Conservation (phyloP, 345 rosid genomes). For the Populus pruinosa region DNA sequence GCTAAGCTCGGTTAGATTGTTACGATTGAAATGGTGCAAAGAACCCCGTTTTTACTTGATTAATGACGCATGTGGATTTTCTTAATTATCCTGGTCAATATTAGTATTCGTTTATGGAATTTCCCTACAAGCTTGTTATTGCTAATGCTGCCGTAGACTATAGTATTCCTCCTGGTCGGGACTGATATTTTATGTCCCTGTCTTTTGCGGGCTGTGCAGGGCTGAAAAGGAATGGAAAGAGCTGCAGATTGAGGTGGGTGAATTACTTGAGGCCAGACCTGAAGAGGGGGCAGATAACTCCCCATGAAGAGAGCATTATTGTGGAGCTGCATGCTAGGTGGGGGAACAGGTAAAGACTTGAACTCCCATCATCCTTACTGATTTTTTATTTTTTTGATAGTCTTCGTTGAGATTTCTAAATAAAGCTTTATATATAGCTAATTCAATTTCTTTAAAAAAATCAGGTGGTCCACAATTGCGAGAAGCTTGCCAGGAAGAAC, state of each 20-base stretch:
- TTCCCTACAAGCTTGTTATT: too few species aligned
- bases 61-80: background rate
- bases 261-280: slow-evolving; percentile 92
- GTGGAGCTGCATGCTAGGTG: slow-evolving; percentile 84
- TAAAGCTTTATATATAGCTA: background rate
- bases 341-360: slow-evolving; percentile 69
- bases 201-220: slow-evolving; percentile 28
- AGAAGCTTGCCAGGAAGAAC: slow-evolving; percentile 93
- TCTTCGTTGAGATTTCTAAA: background rate
- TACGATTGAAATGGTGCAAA: background rate
- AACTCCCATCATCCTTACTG: background rate
- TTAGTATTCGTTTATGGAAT: too few species aligned
- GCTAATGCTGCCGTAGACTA: background rate
- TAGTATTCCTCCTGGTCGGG: background rate
- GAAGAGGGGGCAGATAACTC: slow-evolving; percentile 88
- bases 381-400: background rate
- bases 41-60: background rate
- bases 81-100: background rate
- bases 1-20: background rate
- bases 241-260: slow-evolving; percentile 94
- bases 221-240: slow-evolving; percentile 85
- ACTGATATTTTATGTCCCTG: background rate
- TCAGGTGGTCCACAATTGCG: slow-evolving; percentile 92
- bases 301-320: slow-evolving; percentile 80
- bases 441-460: background rate